Base-by-base conservation (phyloP, 768 basidiomycete species). In the Leccinum boreale region DNA sequence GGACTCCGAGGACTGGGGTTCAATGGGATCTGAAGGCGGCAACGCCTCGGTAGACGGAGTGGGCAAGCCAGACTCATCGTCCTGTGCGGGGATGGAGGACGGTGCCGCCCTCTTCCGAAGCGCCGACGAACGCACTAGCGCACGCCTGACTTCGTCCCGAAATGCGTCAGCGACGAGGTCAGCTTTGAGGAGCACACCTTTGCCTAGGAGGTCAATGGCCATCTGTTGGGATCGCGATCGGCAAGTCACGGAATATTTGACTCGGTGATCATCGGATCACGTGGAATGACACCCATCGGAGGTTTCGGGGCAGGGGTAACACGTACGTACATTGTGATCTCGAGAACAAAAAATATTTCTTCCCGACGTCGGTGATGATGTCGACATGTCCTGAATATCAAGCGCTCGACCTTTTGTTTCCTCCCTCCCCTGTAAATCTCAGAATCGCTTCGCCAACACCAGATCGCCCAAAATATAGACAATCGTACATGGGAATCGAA, bases 171-270 rank as follows among this genome's bases (percentile, higher is more conserved):
- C 87, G 63, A 95, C 85, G 10, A 81, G 74, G 65, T 92, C 91
- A 0, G 89, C 88, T 62, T 90, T 91, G 65, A 92, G 80, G 5
- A 93, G 80, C 26, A 93, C 71, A 17, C 92, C 90, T 72, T 90
- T 90, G 23, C 85, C 83, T 31, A 65, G 59, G 36, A 65, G 53
- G 54, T 73, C 66, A 23, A 61, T 54, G 47, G 71, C 57, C 74
- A 74, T 73, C n/a, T 52, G 3, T 48, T 26, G 12, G 15, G 35
- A 15, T 14, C 12, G 12, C 31, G 47, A 9, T 48, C 19, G 39
- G 35, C 2, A 39, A 52, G 28, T 50, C 33, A 28, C 56, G 59
- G 59, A n/a, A 9, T 29, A 45, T 23, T 14, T 46, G 19, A 19
- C n/a, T 44, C 42, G 42, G 42, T 44, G 49, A 49, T 60, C 28